These are phyloP conservation scores for Angomonas ambiguus DNA, from an alignment of 208 protist species.

Conservation along the genomic window DNA sequence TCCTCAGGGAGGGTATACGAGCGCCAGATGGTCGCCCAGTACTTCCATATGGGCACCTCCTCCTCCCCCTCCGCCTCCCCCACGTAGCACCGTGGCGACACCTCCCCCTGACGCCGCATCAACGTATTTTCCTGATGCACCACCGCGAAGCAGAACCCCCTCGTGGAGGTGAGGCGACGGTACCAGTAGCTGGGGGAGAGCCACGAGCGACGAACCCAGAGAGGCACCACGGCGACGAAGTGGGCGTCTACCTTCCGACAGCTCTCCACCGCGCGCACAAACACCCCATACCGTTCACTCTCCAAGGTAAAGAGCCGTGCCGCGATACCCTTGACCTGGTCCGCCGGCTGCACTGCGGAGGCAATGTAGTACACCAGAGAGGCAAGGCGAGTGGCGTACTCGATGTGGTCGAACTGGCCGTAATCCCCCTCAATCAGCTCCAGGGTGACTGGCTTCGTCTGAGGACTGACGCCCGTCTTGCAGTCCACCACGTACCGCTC, in stretches of 20 bases:
- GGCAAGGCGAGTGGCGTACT: constrained; percentile 47
- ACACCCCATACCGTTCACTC: constrained; percentile 30
- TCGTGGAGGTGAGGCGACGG: constrained; percentile 32
- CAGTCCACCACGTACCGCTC: neutral
- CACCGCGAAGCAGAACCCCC: constrained; percentile 49
- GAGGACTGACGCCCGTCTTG: neutral
- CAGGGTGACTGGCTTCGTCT: constrained; percentile 20
- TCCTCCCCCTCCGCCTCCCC: constrained; percentile 28
- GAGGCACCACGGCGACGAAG: constrained; percentile 53
- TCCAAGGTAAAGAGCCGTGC: neutral
- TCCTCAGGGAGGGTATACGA: constrained; percentile 38
- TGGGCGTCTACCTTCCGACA: constrained; percentile 62
- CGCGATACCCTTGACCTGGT: neutral
- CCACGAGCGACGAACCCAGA: constrained; percentile 47
- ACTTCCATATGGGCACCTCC: constrained; percentile 22
- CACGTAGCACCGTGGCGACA: constrained; percentile 38
- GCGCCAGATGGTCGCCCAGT: constrained; percentile 36
- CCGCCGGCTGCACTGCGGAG: constrained; percentile 27
- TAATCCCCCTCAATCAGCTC: constrained; percentile 57
- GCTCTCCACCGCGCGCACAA: constrained; percentile 43
- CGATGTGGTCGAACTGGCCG: constrained; percentile 25
- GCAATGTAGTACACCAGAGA: constrained; percentile 50
- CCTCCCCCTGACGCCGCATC: constrained; percentile 31
- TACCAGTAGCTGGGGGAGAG: constrained; percentile 63
- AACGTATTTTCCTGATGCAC: constrained; percentile 47